Percentiles rank a stretch among this genome's conserved stretches.
Conservation (phyloP, 2,329 filamentous ascomycete genomes). For the Colletotrichum kahawae region DNA sequence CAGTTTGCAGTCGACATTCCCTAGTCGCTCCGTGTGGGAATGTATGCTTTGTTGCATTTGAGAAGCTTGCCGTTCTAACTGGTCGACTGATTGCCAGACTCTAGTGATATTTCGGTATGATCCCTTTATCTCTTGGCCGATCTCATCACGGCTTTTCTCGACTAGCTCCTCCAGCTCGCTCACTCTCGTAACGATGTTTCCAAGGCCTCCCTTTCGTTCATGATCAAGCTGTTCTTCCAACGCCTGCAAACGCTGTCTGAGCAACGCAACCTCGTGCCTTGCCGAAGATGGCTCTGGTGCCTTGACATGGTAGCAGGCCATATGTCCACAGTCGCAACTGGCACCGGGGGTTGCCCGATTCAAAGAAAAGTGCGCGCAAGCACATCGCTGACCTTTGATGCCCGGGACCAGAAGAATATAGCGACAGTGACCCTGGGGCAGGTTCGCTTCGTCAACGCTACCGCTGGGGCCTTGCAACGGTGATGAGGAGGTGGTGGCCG, state of each 20-base stretch:
- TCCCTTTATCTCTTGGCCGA: slow-evolving; percentile 56
- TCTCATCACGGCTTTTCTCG: slow-evolving; percentile 57
- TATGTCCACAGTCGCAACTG: slow-evolving; percentile 63
- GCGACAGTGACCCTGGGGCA: slow-evolving; percentile 64
- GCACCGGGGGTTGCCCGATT: slow-evolving; percentile 59
- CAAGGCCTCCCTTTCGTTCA: slow-evolving; percentile 40
- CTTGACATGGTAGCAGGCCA: slow-evolving; percentile 62
- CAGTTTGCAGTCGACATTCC: slow-evolving; percentile 44
- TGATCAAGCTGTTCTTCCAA: slow-evolving; percentile 49
- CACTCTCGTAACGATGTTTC: slow-evolving; percentile 47
- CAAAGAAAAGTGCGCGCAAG: slow-evolving; percentile 61
- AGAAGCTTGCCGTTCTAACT: slow-evolving; percentile 44
- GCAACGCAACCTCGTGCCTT: slow-evolving; percentile 51
- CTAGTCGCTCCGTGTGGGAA: slow-evolving; percentile 45
- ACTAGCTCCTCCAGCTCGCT: slow-evolving; percentile 58
- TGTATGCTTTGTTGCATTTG: slow-evolving; percentile 40
- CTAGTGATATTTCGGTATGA: slow-evolving; percentile 60
- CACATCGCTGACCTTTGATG: slow-evolving; percentile 63
- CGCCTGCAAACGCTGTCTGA: slow-evolving; percentile 49
- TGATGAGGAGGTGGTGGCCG: slow-evolving; percentile 30
- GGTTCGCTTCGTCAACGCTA: slow-evolving; percentile 46
- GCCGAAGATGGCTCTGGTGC: slow-evolving; percentile 49
- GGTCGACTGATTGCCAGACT: slow-evolving; percentile 57
- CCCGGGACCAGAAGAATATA: slow-evolving; percentile 63
- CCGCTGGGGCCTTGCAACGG: slow-evolving; percentile 27